A percentile compares a stretch with the other conserved stretches of the same genome.
phyloP scores from a whole-genome alignment of 176 grass and related monocot genomes.

The Carex cristatella region DNA sequence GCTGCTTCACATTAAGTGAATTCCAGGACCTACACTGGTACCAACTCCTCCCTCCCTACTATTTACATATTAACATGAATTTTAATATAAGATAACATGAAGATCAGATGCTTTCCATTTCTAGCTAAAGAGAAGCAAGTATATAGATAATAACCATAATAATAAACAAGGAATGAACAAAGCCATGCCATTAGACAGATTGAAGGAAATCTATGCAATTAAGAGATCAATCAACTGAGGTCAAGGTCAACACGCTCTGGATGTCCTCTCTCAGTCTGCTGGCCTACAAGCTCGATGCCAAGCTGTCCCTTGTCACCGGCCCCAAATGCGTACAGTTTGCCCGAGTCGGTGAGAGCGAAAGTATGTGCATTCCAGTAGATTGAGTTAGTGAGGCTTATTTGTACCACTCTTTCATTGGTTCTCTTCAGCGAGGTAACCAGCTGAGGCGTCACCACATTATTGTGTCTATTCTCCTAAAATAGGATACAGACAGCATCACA shows the following conservation, averaged over 20 bases:
- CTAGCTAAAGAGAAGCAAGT: conserved; percentile 16
- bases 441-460: conserved; percentile 61
- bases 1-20: neutral
- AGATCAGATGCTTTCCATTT: conserved; percentile 14
- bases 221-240: conserved; percentile 39
- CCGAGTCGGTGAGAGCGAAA: conserved; percentile 78
- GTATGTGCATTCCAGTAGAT: conserved; percentile 96
- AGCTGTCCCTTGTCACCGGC: conserved; percentile 83
- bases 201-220: neutral
- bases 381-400: conserved; percentile 81
- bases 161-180: conserved; percentile 14
- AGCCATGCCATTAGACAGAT: conserved; percentile 10
- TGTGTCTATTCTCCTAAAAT: conserved; percentile 59
- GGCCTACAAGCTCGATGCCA: conserved; percentile 61
- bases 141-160: conserved; percentile 16
- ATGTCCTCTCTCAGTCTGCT: conserved; percentile 64
- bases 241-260: conserved; percentile 60
- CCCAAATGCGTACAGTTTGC: conserved; percentile 70
- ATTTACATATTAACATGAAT: conserved; percentile 23
- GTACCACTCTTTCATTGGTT: conserved; percentile 60
- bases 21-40: conserved; percentile 1
- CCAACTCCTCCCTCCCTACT: conserved; percentile 11
- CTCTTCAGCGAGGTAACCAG: conserved; percentile 80
- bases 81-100: conserved; percentile 11
- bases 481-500: neutral